Evolutionary conservation across 176 grass and related monocot species (phyloP), one percentile per base, ranked within the genome.

Genomic region (Zoysia japonica): DNA sequence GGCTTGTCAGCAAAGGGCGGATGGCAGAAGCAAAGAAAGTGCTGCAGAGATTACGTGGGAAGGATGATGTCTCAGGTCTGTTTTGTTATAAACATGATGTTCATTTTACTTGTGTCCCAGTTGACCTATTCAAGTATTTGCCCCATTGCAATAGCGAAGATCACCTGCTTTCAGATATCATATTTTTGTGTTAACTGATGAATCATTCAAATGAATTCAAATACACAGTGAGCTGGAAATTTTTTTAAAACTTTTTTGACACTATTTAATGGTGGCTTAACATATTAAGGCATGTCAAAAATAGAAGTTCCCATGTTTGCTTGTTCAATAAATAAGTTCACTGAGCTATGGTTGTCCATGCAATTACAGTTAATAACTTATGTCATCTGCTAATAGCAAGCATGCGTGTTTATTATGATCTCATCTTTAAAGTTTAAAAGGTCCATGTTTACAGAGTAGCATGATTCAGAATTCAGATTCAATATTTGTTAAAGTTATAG

Each of bases 21-120:
- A 97, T 97, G 94, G 71, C 69, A 46, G 94, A 97, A 48, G 94
- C 94, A 35, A 97, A 97, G 79, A 71, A 75, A 54, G 87, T 97
- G 46, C 50, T 97, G 80, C 94, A 97, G 65, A 97, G 47, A 65
- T 73, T 97, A 41, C 87, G 87, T 9, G 80, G 89, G 20, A 93
- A 81, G 82, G 91, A 97, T 42, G 94, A 97, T 67, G 94, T 97
- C 59, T 97, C 94, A 88, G 91, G 94, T 97, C 45, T 73, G 82
- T 88, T 82, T 67, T 80, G 55, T 57, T 64, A 6, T 77, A 77
- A 66, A 42, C 3, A 37, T 16, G 5, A 54, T 54, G n/a, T 72
- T 17, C 47, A 80, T 83, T 76, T 13, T 54, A 66, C 44, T 65
- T 35, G 51, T 43, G 50, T 67, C n/a, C 37, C 17, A 66, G n/a